Percentiles rank a stretch among this genome's conserved stretches.
These are phyloP conservation scores for Wickerhamiella alocasiicola DNA, from an alignment of 805 yeast species.

Conservation along the genomic window DNA sequence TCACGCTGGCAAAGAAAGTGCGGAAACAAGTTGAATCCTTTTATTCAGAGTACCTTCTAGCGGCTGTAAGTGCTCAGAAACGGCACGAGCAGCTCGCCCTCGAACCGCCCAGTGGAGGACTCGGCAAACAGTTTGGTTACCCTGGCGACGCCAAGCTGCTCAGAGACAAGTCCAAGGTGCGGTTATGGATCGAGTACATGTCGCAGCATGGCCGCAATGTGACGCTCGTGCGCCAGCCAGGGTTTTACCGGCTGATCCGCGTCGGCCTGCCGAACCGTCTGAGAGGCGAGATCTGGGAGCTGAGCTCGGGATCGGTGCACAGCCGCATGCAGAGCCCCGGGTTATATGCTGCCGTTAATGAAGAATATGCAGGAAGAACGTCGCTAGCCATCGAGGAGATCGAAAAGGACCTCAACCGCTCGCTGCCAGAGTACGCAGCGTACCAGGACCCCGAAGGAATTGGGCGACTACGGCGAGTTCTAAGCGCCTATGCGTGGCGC, in stretches of 20 bases:
- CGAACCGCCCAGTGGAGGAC: conserved; percentile 60
- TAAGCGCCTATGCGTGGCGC: conserved; percentile 92
- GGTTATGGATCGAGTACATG: conserved; percentile 88
- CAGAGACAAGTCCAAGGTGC: conserved; percentile 73
- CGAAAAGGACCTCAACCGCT: conserved; percentile 88
- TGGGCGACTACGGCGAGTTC: conserved; percentile 66
- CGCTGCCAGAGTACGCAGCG: conserved; percentile 91
- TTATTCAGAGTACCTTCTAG: conserved; percentile 71
- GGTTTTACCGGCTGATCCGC: conserved; percentile 69
- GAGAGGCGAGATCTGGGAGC: conserved; percentile 95
- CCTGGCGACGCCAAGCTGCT: conserved; percentile 77
- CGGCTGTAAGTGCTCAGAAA: conserved; percentile 3
- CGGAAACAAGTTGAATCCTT: conserved; percentile 54
- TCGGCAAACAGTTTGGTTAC: conserved; percentile 71
- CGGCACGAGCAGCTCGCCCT: conserved; percentile 10
- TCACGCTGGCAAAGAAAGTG: conserved; percentile 42
- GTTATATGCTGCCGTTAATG: conserved; percentile 46
- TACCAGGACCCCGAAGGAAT: conserved; percentile 84
- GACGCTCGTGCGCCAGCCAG: conserved; percentile 57
- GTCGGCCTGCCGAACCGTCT: conserved; percentile 91
- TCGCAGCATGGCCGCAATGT: conserved; percentile 74
- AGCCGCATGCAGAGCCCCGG: conserved; percentile 49
- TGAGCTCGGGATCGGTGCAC: conserved; percentile 76
- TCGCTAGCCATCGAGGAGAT: conserved; percentile 91
- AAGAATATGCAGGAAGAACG: conserved; percentile 46